phyloP scores from a whole-genome alignment of 495 filamentous ascomycete genomes.

The Penicillium lividum region DNA sequence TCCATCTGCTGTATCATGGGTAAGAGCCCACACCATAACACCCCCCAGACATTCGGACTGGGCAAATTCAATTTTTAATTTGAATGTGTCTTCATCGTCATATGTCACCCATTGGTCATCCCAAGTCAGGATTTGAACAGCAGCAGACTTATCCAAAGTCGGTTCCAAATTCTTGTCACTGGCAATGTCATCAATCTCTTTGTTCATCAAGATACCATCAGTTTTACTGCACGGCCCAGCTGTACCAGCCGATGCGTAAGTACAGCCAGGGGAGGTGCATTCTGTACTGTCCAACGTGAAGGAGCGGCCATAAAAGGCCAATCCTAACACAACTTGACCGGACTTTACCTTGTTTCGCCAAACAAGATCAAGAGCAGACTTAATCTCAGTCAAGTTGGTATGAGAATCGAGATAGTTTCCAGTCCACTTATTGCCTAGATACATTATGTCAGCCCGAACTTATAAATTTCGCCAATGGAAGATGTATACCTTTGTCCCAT shows the following conservation, averaged over 20 bases:
- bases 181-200: constrained; percentile 4
- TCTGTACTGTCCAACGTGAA: neutral
- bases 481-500: too few species aligned
- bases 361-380: constrained; percentile 22
- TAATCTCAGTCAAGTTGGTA: constrained; percentile 36
- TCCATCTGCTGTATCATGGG: constrained; percentile 3
- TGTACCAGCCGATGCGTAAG: neutral
- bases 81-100: constrained; percentile 3
- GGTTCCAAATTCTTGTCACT: neutral
- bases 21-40: constrained; percentile 6
- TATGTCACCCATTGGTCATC: constrained; percentile 10
- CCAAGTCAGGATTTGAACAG: neutral
- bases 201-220: constrained; percentile 5
- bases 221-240: neutral
- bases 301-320: constrained; percentile 35
- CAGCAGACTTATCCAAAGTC: neutral
- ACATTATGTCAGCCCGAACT: too few species aligned
- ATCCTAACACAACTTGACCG: constrained; percentile 33
- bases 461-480: too few species aligned
- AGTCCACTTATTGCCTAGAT: neutral
- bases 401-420: constrained; percentile 14
- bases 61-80: constrained; percentile 1
- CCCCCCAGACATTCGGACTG: neutral
- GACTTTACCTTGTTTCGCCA: constrained; percentile 33
- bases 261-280: constrained; percentile 13